Conservation (phyloP, 331 rosid genomes). For the Malus hybrid region DNA sequence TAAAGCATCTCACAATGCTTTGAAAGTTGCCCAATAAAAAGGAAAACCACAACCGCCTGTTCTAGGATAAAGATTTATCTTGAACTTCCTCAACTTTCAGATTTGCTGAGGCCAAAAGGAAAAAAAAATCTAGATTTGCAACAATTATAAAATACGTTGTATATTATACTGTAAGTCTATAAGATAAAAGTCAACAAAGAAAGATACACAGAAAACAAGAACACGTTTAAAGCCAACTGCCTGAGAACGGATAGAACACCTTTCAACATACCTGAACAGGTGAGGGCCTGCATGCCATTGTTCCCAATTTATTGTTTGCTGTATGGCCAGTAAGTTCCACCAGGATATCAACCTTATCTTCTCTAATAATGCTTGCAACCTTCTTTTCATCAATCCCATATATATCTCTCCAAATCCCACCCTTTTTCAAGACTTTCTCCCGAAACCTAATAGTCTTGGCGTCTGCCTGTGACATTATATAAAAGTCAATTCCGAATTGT, state of each 20-base stretch:
- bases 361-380: slow-evolving; percentile 78
- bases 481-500: slow-evolving; percentile 10
- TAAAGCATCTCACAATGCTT: not conserved
- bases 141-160: not conserved
- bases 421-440: slow-evolving; percentile 73
- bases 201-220: not conserved
- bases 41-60: not conserved
- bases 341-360: slow-evolving; percentile 88
- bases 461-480: slow-evolving; percentile 59
- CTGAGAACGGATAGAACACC: not conserved
- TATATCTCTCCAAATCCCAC: slow-evolving; percentile 90
- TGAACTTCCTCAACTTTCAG: not conserved
- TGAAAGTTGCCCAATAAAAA: not conserved
- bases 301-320: slow-evolving; percentile 93
- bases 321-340: slow-evolving; percentile 98
- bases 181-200: not conserved
- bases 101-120: not conserved
- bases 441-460: slow-evolving; percentile 85
- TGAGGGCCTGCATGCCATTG: slow-evolving; percentile 97
- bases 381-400: slow-evolving; percentile 93
- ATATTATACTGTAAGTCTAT: not conserved
- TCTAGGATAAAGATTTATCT: not conserved
- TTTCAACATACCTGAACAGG: slow-evolving; percentile 68
- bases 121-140: not conserved
- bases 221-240: not conserved